Conservation (phyloP, 225 moss, liverwort and hornwort species). For the Pseudoscleropodium purum region DNA sequence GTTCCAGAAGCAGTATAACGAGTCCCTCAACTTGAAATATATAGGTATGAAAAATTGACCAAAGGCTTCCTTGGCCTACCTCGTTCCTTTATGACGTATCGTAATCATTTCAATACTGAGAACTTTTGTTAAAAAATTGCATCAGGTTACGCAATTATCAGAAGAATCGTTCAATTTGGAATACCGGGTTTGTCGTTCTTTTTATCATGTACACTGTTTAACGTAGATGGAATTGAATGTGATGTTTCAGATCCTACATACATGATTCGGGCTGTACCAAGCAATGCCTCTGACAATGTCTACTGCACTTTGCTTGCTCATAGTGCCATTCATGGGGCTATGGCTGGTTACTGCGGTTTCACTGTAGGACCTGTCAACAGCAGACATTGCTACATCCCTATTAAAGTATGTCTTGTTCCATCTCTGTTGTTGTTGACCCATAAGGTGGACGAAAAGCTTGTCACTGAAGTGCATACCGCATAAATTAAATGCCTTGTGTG, state of each 20-base stretch:
- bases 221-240: neutral
- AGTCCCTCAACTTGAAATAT: conserved; percentile 38
- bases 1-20: conserved; percentile 15
- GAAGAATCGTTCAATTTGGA: neutral
- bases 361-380: conserved; percentile 59
- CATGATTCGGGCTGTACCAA: conserved; percentile 70
- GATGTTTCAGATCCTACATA: conserved; percentile 61
- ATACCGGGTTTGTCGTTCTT: neutral
- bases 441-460: neutral
- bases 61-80: neutral
- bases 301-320: conserved; percentile 74
- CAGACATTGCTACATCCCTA: conserved; percentile 58
- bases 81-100: neutral
- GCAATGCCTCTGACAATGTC: conserved; percentile 68
- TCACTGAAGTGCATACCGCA: neutral
- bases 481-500: neutral
- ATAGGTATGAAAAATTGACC: conserved; percentile 16
- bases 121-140: neutral
- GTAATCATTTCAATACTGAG: neutral
- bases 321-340: conserved; percentile 71
- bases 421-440: neutral
- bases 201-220: neutral
- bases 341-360: conserved; percentile 70
- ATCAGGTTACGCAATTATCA: neutral
- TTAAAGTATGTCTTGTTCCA: conserved; percentile 15